These are phyloP conservation scores for Suillus tomentosus DNA, from an alignment of 768 basidiomycete species.

Conservation along the genomic window DNA sequence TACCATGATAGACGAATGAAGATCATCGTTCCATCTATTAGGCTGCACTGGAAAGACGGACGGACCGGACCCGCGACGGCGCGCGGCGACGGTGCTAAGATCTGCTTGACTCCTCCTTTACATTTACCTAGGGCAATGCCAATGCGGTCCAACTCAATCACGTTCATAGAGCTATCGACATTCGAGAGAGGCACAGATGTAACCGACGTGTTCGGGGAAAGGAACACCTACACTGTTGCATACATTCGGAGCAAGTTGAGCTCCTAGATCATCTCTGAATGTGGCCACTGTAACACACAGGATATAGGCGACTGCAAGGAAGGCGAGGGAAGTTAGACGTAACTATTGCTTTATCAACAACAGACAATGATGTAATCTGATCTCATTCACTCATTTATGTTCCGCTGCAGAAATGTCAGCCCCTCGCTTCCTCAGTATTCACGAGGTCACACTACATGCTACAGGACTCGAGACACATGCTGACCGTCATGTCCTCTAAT, in stretches of 20 bases:
- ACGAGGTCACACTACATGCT: conserved; percentile 22
- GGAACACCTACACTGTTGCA: neutral
- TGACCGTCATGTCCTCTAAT: conserved; percentile 9
- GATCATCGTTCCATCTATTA: neutral
- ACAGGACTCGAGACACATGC: conserved; percentile 2
- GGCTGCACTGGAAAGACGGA: neutral
- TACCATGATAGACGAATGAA: neutral
- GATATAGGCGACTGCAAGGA: neutral
- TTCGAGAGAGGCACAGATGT: neutral
- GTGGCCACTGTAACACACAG: neutral
- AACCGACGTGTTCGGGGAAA: neutral
- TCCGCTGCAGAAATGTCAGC: neutral
- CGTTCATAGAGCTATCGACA: neutral
- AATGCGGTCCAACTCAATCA: neutral
- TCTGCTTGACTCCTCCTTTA: neutral
- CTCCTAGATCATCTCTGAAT: neutral
- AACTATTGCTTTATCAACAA: neutral
- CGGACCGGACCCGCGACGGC: neutral
- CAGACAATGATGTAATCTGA: neutral
- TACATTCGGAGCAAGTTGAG: neutral
- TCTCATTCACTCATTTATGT: neutral
- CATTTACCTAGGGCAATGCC: neutral
- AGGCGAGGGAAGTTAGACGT: too few relatives aligned
- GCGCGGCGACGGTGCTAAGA: too few relatives aligned
- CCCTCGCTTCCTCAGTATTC: neutral